Evolutionary conservation across 306 rosid species (phyloP).

Genomic region (Chamaecrista fasciculata): DNA sequence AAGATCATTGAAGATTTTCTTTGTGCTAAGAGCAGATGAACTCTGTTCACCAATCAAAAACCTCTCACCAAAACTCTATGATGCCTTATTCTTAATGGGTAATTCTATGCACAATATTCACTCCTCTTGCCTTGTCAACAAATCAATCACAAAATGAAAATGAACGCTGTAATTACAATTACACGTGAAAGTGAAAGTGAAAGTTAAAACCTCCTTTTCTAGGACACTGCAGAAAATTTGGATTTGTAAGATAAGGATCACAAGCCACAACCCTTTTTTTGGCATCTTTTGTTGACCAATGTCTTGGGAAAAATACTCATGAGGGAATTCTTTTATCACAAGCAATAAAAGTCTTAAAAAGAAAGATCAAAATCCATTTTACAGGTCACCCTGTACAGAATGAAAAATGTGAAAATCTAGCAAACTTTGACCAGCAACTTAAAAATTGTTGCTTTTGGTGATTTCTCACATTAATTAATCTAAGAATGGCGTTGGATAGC

Average conservation of each 20-base stretch:
- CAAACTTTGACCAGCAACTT: slow-evolving; percentile 7
- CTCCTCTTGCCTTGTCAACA: too few relatives aligned
- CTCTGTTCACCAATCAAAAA: neutral
- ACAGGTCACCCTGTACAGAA: neutral
- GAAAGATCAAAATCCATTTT: slow-evolving; percentile 1
- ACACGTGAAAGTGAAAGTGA: neutral
- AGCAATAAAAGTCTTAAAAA: neutral
- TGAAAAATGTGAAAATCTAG: neutral
- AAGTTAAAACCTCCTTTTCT: neutral
- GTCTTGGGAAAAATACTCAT: neutral
- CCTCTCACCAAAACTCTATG: neutral
- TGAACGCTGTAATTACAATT: neutral
- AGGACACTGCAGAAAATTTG: neutral
- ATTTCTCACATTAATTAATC: neutral
- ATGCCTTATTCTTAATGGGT: neutral
- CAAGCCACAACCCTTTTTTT: neutral
- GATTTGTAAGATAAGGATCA: neutral
- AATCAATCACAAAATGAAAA: neutral
- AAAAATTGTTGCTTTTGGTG: neutral
- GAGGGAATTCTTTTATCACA: neutral
- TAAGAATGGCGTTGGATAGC: neutral
- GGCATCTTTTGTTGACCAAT: slow-evolving; percentile 12
- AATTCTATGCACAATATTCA: too few relatives aligned
- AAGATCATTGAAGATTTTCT: slow-evolving; percentile 24
- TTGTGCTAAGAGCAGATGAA: slow-evolving; percentile 22